These are phyloP conservation scores for Pythium plurisporium DNA, from an alignment of 352 stramenopile species.

Conservation along the genomic window DNA sequence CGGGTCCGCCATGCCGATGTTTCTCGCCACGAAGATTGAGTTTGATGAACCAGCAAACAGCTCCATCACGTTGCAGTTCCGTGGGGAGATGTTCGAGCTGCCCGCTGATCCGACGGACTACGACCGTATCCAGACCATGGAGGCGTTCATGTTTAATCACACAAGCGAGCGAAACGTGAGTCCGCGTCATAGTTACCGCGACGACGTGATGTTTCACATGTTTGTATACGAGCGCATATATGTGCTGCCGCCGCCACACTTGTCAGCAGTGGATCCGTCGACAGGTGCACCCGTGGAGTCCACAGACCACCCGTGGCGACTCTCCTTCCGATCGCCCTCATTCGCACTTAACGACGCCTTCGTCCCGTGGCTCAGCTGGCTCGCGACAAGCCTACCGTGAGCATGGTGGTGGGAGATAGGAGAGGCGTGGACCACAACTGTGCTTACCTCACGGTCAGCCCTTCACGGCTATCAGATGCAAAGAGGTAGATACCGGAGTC, in stretches of 20 bases:
- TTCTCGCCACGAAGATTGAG: background rate
- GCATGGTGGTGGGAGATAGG: background rate
- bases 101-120: background rate
- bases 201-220: background rate
- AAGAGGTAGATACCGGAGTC: no score
- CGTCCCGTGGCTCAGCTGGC: slow-evolving; percentile 8
- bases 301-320: slow-evolving; percentile 9
- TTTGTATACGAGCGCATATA: slow-evolving; percentile 5
- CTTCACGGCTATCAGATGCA: no score
- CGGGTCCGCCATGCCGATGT: background rate
- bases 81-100: background rate
- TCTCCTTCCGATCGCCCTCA: slow-evolving; percentile 9
- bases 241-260: background rate
- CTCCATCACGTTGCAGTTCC: background rate
- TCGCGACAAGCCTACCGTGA: background rate
- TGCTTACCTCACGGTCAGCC: no score
- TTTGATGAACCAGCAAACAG: background rate
- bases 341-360: slow-evolving; percentile 6
- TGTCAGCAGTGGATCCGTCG: background rate
- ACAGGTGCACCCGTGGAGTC: background rate
- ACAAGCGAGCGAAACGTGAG: no score
- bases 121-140: background rate
- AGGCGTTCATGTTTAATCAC: slow-evolving; percentile 6
- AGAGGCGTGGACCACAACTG: background rate
- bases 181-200: no score